phyloP scores from a whole-genome alignment of 768 basidiomycete species.

The Lanmaoa pseudosensibilis region DNA sequence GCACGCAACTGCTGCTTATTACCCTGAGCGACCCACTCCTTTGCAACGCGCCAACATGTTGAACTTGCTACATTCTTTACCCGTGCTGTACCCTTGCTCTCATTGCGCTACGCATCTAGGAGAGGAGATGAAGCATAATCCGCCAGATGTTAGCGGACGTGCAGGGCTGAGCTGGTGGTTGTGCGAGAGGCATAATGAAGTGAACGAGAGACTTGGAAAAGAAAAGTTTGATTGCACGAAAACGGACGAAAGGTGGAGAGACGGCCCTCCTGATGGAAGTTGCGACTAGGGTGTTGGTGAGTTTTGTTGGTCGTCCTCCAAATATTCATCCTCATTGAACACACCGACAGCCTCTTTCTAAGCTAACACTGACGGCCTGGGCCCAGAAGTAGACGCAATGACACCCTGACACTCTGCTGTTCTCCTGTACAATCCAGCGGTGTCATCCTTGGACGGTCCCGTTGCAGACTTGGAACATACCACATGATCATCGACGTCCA shows the following conservation, averaged over 20 bases:
- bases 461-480: neutral
- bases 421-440: neutral
- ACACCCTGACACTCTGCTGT: neutral
- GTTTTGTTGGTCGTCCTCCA: neutral
- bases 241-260: constrained; percentile 88
- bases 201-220: constrained; percentile 87
- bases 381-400: neutral
- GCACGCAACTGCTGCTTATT: constrained; percentile 94
- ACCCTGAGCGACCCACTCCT: constrained; percentile 77
- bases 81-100: constrained; percentile 83
- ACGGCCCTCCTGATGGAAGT: constrained; percentile 83
- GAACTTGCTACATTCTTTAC: constrained; percentile 71
- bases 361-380: neutral
- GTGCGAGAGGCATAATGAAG: constrained; percentile 90
- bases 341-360: neutral
- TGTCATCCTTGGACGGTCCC: neutral
- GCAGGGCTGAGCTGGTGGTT: constrained; percentile 77
- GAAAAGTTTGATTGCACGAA: constrained; percentile 76
- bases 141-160: constrained; percentile 79
- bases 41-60: constrained; percentile 84
- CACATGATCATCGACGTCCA: neutral
- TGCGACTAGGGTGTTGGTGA: constrained; percentile 62
- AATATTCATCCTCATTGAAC: neutral
- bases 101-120: constrained; percentile 85
- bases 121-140: constrained; percentile 58